Base-by-base conservation (phyloP, 2,329 filamentous ascomycete species). In the Aspergillus candidus region DNA sequence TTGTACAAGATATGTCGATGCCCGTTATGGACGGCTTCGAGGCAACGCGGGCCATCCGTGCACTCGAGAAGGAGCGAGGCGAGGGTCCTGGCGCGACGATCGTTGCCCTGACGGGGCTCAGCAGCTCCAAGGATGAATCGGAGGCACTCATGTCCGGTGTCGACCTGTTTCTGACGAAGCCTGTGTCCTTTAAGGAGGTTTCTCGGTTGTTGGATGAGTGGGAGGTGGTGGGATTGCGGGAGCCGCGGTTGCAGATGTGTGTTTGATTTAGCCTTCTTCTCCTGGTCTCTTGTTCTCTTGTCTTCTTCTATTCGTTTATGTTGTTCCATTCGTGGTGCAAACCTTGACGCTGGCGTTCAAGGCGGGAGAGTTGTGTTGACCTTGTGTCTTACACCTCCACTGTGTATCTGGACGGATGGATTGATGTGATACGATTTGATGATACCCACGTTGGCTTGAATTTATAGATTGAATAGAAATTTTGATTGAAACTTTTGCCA, bases 21-120 rank as follows among this genome's bases (percentile, higher is more conserved):
- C 71, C 71, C 0, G 64, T 72, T 4, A 71, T 73, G 68, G 68
- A 72, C 49, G 71, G 72, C 1, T 72, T 73, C 38, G 67, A 72
- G 51, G 68, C 72, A 2, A 72, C 72, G 4, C 65, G 69, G 6
- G 63, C 65, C n/a, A 74, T 74, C 39, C 67, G 72, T 10, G 51
- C 61, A 7, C 54, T 66, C n/a, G 67, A 70, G 43, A 65, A 55
- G 44, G 65, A 69, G 31, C 50, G 54, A 5, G 58, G 60, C 34
- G 55, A 58, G 40, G 52, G 49, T 30, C 49, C 50, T 11, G 59
- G 62, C 1, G 64, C 66, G 4, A 61, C 64, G 15, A 71, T 74
- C 40, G 69, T 73, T 36, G 71, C 70, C 5, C 49, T 73, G 41
- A 74, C 71, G 2, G 71, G 71, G 2, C 54, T 73, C 13, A 69